These are phyloP conservation scores for Cadophora sp. DNA, from an alignment of 2,329 filamentous ascomycete genomes.

Conservation along the genomic window DNA sequence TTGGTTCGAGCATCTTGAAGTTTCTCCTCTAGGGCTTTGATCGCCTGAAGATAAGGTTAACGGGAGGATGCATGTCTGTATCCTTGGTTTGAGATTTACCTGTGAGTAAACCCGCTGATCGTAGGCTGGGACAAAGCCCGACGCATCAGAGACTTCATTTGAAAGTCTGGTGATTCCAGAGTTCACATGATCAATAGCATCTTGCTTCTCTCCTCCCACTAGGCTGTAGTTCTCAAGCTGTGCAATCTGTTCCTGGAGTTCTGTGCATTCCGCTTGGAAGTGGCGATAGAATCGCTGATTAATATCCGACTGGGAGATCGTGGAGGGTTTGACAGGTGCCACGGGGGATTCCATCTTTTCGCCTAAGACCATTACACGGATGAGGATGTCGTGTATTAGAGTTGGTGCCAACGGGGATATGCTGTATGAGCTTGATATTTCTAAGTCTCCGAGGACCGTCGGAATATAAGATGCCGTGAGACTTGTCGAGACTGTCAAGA, in stretches of 20 bases:
- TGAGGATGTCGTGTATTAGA: neutral
- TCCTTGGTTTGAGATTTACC: slow-evolving; percentile 51
- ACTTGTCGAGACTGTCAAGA: neutral
- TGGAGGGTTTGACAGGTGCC: neutral
- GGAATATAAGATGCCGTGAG: slow-evolving; percentile 6
- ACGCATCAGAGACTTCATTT: slow-evolving; percentile 83
- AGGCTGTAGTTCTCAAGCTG: slow-evolving; percentile 67
- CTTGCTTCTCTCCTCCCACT: slow-evolving; percentile 76
- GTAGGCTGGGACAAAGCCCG: slow-evolving; percentile 83
- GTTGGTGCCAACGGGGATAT: neutral
- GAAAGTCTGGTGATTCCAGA: slow-evolving; percentile 81
- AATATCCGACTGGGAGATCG: slow-evolving; percentile 47
- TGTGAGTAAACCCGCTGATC: slow-evolving; percentile 87
- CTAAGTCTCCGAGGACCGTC: neutral
- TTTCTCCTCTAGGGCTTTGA: slow-evolving; percentile 82
- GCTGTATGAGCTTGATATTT: neutral
- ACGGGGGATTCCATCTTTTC: slow-evolving; percentile 6
- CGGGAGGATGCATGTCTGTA: neutral
- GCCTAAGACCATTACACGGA: slow-evolving; percentile 9
- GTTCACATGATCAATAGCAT: slow-evolving; percentile 82
- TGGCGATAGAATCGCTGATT: slow-evolving; percentile 86
- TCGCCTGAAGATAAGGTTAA: slow-evolving; percentile 56
- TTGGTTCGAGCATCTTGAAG: slow-evolving; percentile 72
- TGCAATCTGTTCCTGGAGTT: slow-evolving; percentile 77
- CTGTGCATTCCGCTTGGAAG: slow-evolving; percentile 75